Evolutionary conservation across 371 early-diverging fungal genomes (phyloP).

Genomic region (Syncephalastrum contaminatum): DNA sequence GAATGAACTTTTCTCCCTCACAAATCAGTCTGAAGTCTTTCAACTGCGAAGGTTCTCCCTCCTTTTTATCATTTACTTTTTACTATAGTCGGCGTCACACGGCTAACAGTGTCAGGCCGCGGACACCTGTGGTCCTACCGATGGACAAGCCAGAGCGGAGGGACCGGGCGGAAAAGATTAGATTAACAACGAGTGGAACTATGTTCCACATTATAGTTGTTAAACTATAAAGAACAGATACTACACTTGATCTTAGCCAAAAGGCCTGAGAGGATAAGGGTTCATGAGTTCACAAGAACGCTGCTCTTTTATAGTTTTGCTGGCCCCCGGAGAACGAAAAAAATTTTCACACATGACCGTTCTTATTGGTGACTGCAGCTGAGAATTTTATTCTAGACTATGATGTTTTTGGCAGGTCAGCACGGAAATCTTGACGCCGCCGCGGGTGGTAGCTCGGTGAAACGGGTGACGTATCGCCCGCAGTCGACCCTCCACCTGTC

Average conservation of each 20-base stretch:
- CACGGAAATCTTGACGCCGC: conserved; percentile 4
- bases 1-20: too few relatives aligned
- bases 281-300: conserved; percentile 18
- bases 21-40: too few relatives aligned
- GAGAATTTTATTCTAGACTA: too few relatives aligned
- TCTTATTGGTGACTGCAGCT: too few relatives aligned
- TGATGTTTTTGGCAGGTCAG: background rate
- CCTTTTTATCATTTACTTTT: conserved; percentile 17
- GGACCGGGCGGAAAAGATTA: conserved; percentile 44
- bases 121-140: conserved; percentile 22
- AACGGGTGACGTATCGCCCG: conserved; percentile 2
- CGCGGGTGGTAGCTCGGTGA: conserved; percentile 6
- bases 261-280: conserved; percentile 60
- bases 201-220: conserved; percentile 54
- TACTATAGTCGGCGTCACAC: conserved; percentile 18
- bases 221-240: conserved; percentile 75
- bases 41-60: too few relatives aligned
- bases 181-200: conserved; percentile 41
- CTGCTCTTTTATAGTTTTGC: conserved; percentile 19
- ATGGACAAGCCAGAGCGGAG: conserved; percentile 21
- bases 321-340: too few relatives aligned
- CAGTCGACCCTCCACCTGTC: too few relatives aligned
- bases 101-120: conserved; percentile 24
- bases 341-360: too few relatives aligned
- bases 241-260: conserved; percentile 79